Percentiles rank a stretch among this genome's conserved stretches.
These are phyloP conservation scores for Maudiozyma turicensis DNA, from an alignment of 805 yeast genomes.

Conservation along the genomic window DNA sequence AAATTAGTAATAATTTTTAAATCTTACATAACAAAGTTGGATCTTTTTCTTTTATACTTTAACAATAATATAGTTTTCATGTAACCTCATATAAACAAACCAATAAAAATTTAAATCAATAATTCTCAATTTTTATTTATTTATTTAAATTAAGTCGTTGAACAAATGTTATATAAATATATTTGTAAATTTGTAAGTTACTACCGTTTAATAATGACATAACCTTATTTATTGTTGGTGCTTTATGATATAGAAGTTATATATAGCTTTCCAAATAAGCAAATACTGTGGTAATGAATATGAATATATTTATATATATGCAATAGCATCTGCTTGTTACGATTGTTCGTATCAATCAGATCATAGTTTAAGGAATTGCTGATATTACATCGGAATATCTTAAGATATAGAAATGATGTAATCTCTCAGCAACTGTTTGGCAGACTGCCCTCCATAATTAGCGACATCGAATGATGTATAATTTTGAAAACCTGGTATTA, in stretches of 20 bases:
- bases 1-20: slow-evolving; percentile 18
- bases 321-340: not conserved
- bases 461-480: slow-evolving; percentile 32
- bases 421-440: slow-evolving; percentile 37
- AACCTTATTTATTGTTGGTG: too few species aligned
- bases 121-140: not conserved
- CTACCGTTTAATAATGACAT: too few species aligned
- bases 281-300: not conserved
- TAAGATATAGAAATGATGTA: slow-evolving; percentile 13
- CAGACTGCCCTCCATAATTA: slow-evolving; percentile 33
- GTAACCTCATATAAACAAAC: slow-evolving; percentile 6
- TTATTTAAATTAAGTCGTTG: not conserved
- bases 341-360: not conserved
- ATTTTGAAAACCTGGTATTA: slow-evolving; percentile 6
- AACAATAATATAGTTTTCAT: slow-evolving; percentile 3
- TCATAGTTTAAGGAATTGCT: not conserved
- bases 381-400: not conserved
- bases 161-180: too few species aligned
- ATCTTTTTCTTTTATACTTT: not conserved
- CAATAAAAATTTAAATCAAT: slow-evolving; percentile 3
- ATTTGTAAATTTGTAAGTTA: too few species aligned
- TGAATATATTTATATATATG: not conserved
- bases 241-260: too few species aligned
- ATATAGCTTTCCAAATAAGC: too few species aligned
- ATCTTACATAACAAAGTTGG: not conserved